Conservation (phyloP, 129 eudicot species). For the Saussurea involucrata region DNA sequence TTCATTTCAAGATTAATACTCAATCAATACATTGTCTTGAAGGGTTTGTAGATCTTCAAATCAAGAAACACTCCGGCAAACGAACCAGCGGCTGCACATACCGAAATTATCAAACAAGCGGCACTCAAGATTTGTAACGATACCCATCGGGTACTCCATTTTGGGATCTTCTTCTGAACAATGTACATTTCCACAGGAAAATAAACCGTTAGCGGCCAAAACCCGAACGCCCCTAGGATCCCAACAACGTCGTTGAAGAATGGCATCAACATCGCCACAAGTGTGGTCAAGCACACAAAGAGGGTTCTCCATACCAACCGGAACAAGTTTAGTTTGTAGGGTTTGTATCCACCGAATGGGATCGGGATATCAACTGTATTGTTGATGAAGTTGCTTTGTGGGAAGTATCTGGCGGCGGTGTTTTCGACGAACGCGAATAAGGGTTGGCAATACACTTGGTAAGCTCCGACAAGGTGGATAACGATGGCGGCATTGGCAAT, state of each 20-base stretch:
- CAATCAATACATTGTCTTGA: constrained; percentile 49
- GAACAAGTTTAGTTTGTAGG: constrained; percentile 65
- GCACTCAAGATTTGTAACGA: constrained; percentile 65
- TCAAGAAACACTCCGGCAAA: constrained; percentile 82
- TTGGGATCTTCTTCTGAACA: constrained; percentile 73
- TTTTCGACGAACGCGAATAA: constrained; percentile 85
- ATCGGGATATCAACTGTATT: constrained; percentile 53
- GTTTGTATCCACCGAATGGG: constrained; percentile 50
- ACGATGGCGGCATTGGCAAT: constrained; percentile 96
- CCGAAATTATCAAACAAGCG: constrained; percentile 65
- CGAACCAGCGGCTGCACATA: constrained; percentile 85
- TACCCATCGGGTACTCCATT: constrained; percentile 87
- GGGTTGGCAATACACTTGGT: constrained; percentile 97
- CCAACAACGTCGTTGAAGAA: constrained; percentile 95
- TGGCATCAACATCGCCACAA: constrained; percentile 85
- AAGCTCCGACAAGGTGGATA: constrained; percentile 89
- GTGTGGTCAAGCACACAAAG: constrained; percentile 72
- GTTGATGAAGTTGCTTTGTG: constrained; percentile 65
- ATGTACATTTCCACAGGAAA: constrained; percentile 97
- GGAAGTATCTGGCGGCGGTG: constrained; percentile 40
- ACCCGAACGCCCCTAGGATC: constrained; percentile 88
- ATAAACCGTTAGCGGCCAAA: constrained; percentile 94
- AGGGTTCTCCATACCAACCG: constrained; percentile 74
- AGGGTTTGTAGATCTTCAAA: constrained; percentile 73
- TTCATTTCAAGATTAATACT: constrained; percentile 8